A percentile compares a stretch with the other conserved stretches of the same genome.
Conservation (phyloP, 2,329 filamentous ascomycete genomes). For the Diaporthe humulicola region DNA sequence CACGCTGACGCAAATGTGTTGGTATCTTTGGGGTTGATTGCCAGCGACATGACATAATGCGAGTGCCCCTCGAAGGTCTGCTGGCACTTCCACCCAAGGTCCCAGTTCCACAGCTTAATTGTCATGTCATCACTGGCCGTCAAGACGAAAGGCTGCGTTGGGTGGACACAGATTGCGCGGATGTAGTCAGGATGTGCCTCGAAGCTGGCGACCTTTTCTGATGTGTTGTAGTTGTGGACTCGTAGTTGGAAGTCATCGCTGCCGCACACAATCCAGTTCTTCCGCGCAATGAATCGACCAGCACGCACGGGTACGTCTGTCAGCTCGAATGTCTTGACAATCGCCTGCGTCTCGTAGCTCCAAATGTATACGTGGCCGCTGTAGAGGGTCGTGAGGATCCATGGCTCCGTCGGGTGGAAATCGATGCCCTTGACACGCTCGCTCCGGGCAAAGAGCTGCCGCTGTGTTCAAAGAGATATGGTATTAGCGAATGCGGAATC, state of each 20-base stretch:
- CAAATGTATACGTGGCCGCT: constrained; percentile 96
- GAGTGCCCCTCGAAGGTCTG: constrained; percentile 87
- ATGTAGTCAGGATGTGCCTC: constrained; percentile 99
- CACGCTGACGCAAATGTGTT: constrained; percentile 94
- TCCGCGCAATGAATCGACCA: constrained; percentile 94
- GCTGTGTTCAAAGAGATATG: constrained; percentile 63
- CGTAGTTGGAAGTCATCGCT: constrained; percentile 90
- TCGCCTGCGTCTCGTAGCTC: constrained; percentile 96
- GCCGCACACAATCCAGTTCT: constrained; percentile 99
- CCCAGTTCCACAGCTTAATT: constrained; percentile 99
- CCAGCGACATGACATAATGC: constrained; percentile 94
- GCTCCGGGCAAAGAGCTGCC: constrained; percentile 87
- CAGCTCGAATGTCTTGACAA: constrained; percentile 98
- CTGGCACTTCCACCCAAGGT: constrained; percentile 92
- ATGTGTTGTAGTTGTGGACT: constrained; percentile 99
- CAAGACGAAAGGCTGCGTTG: constrained; percentile 93
- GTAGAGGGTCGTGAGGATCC: constrained; percentile 51
- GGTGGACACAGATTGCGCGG: constrained; percentile 94
- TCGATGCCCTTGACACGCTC: constrained; percentile 98
- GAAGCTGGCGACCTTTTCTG: constrained; percentile 97
- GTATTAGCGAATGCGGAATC: constrained; percentile 47
- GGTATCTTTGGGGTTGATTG: constrained; percentile 97
- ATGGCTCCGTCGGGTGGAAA: constrained; percentile 87
- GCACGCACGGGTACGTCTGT: constrained; percentile 98
- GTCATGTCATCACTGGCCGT: constrained; percentile 99